These are phyloP conservation scores for Entomortierella chlamydospora DNA, from an alignment of 192 early-diverging fungal genomes.

Conservation along the genomic window DNA sequence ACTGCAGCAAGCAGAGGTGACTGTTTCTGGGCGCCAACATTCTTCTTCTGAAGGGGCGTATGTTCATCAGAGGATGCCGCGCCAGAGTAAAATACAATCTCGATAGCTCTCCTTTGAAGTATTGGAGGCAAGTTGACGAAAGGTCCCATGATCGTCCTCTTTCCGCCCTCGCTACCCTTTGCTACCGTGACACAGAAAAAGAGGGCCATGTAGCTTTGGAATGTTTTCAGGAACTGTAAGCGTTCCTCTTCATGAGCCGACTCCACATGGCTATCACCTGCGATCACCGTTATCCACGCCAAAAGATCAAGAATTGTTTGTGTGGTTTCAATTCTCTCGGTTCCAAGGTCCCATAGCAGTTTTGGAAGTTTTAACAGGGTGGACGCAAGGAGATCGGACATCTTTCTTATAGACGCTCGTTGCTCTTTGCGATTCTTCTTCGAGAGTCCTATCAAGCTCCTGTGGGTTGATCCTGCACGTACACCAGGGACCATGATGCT, in stretches of 20 bases:
- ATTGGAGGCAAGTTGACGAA: slow-evolving; percentile 54
- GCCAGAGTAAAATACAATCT: slow-evolving; percentile 58
- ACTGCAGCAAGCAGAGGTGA: slow-evolving; percentile 38
- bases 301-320: slow-evolving; percentile 48
- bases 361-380: slow-evolving; percentile 63
- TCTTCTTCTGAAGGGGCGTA: background rate
- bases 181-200: slow-evolving; percentile 46
- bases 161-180: slow-evolving; percentile 16
- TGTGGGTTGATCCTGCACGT: slow-evolving; percentile 6
- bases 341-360: slow-evolving; percentile 62
- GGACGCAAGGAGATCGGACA: slow-evolving; percentile 32
- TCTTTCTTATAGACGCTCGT: slow-evolving; percentile 21
- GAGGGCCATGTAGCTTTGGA: slow-evolving; percentile 41
- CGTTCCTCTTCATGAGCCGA: slow-evolving; percentile 26
- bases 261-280: slow-evolving; percentile 20
- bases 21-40: background rate
- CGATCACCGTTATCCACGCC: slow-evolving; percentile 40
- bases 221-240: slow-evolving; percentile 25
- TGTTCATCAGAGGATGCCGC: slow-evolving; percentile 3
- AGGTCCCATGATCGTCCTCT: slow-evolving; percentile 56
- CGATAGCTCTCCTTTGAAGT: slow-evolving; percentile 58
- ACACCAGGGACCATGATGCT: slow-evolving; percentile 51
- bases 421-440: slow-evolving; percentile 39
- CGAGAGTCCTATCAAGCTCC: slow-evolving; percentile 5
- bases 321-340: slow-evolving; percentile 58